phyloP scores from a whole-genome alignment of 208 protist genomes.

The Leishmania tropica region DNA sequence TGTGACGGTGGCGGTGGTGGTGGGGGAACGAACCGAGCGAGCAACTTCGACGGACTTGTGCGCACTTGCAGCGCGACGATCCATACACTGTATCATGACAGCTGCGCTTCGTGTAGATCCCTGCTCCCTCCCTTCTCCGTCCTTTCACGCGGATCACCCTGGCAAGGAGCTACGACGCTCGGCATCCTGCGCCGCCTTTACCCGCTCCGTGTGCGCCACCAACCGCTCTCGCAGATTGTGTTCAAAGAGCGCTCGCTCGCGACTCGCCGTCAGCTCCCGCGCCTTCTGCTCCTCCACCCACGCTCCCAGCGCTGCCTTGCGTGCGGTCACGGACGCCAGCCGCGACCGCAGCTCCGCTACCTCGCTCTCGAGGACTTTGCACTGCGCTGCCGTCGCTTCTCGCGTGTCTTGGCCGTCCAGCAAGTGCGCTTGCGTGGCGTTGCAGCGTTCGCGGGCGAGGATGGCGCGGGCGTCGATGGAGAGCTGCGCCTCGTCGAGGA shows the following conservation, averaged over 20 bases:
- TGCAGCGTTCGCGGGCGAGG: slow-evolving; percentile 31
- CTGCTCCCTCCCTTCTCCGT: not conserved
- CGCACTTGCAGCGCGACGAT: not conserved
- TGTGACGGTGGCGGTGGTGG: not conserved
- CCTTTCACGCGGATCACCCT: not conserved
- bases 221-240: slow-evolving; percentile 39
- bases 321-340: slow-evolving; percentile 25
- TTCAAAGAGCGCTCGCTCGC: slow-evolving; percentile 31
- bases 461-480: slow-evolving; percentile 38
- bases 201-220: slow-evolving; percentile 33
- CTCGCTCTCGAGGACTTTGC: slow-evolving; percentile 28
- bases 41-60: not conserved
- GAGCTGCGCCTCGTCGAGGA: slow-evolving; percentile 58
- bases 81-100: not conserved
- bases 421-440: slow-evolving; percentile 22
- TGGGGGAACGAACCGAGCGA: not conserved
- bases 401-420: slow-evolving; percentile 36
- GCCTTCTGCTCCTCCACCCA: slow-evolving; percentile 26
- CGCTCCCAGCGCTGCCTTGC: slow-evolving; percentile 20
- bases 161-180: slow-evolving; percentile 36
- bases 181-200: slow-evolving; percentile 42
- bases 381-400: slow-evolving; percentile 14
- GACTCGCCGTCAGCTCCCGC: slow-evolving; percentile 2
- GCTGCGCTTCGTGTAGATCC: not conserved
- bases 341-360: slow-evolving; percentile 31